These are phyloP conservation scores for Thymus quinquecostatus DNA, from an alignment of 257 asterid species.

Conservation along the genomic window DNA sequence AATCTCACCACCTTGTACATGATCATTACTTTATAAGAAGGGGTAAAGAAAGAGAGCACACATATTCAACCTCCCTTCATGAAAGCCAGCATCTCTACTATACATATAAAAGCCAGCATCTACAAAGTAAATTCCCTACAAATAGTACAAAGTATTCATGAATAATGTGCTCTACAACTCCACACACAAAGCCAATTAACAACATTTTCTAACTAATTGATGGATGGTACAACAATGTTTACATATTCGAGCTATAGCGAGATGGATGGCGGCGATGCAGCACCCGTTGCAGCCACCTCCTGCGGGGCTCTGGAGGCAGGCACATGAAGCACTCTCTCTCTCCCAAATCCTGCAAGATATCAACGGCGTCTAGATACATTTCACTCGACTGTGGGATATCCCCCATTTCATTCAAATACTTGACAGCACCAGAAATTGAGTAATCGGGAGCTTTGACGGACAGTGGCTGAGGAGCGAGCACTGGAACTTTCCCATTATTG, in stretches of 20 bases:
- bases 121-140: no score
- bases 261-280: constrained; percentile 69
- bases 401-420: constrained; percentile 77
- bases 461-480: constrained; percentile 28
- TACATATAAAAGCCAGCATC: no score
- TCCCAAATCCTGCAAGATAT: constrained; percentile 68
- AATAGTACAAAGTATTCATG: not conserved
- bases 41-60: no score
- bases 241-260: constrained; percentile 58
- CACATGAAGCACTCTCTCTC: constrained; percentile 86
- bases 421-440: constrained; percentile 67
- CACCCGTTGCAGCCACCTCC: constrained; percentile 93
- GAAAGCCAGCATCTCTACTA: no score
- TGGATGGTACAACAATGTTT: not conserved
- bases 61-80: no score
- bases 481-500: constrained; percentile 52
- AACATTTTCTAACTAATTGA: constrained; percentile 6
- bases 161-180: constrained; percentile 5
- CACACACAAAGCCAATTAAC: not conserved
- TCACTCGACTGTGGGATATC: constrained; percentile 84
- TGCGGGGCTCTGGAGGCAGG: constrained; percentile 84
- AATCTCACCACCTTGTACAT: no score
- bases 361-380: constrained; percentile 90
- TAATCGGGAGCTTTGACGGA: constrained; percentile 52
- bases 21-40: no score